Evolutionary conservation across 106 monocot genomes (phyloP), one percentile per base, ranked within the genome.

Genomic region (Cymbidium sinense): DNA sequence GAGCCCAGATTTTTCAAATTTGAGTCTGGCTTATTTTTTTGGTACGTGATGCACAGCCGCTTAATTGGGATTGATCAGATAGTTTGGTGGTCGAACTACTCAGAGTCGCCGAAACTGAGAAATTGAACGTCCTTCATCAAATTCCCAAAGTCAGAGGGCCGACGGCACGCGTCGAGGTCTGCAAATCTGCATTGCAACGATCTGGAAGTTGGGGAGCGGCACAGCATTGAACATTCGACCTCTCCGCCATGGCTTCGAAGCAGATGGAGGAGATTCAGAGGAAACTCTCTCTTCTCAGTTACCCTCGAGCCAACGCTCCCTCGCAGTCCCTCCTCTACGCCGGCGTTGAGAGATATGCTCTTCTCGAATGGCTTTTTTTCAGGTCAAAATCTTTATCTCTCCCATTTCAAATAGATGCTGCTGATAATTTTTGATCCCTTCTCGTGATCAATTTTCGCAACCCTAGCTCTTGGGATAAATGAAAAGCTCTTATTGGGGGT

Each of bases 341-440:
- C 79, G 98, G 98, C 76, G 81, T 89, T 74, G 98, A 98, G 81
- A 83, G 98, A 29, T 98, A 98, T 81, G 84, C 86, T 34, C 92
- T 98, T 81, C 88, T 98, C 79, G 98, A 98, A 43, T 98, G 98
- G 98, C 90, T 98, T 54, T 98, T 98, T 86, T 98, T 98, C 87
- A 90, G 87, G 98, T 96, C 37, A 34, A 31, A 72, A 35, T 37
- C 71, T 21, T 17, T 15, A 70, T 70, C 12, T 50, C 30, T 50
- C 4, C 11, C 15, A 3, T 30, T 13, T 29, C 2, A 28, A 20
- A 75, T 73, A 7, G n/a, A 2, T 73, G 5, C 3, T 7, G 8
- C 8, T 41, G 41, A 58, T 65, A 29, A 21, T 0, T 29, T 31
- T 65, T 30, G 1, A 65, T 65, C 12, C 12, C 4, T 31, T 28